Base-by-base conservation (phyloP, 768 basidiomycete genomes). In the Polyporus arcularius region DNA sequence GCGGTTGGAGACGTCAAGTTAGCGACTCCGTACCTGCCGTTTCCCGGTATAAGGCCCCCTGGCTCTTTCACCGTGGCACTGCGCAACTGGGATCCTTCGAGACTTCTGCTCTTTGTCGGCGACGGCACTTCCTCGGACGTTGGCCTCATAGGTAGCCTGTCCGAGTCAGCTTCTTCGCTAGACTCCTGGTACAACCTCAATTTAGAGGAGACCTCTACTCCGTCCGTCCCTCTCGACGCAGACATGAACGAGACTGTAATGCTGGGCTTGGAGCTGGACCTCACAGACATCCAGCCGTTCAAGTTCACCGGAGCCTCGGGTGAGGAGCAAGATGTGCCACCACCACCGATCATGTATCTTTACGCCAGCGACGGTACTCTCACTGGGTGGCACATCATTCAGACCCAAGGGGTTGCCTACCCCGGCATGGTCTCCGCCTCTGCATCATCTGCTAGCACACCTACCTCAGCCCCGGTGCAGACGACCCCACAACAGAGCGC, bases 351-450 rank as follows among this genome's bases (percentile, higher is more conserved):
- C 57, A 74, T 92, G 72, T 92, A 85, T 70, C 86, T 84, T 3
- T 92, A 90, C 71, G 79, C 89, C 11, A 90, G 86, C 55, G 91
- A 94, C 67, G 91, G 91, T 18, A 89, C 90, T 0, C 56, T 94
- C 26, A 81, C 85, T 50, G 91, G 79, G 4, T 94, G 91, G 90
- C 78, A 85, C 69, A 68, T 89, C 21, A 82, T 89, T 40, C 84
- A 88, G 68, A 75, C 78, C 8, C 81, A 80, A 43, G 79, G 77
- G 1, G 71, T 65, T 16, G 75, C 80, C 8, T 92, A 91, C 67
- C 74, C 78, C 43, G 84, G 84, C 31, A 84, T 91, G 80, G 68
- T 79, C 6, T 67, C 72, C 9, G 40, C 70, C 11, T 47, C 57
- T 18, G 51, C 59, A 15, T 16, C 39, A 4, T 38, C 57, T 15